Conservation (phyloP, 345 rosid genomes). For the Odontarrhena argentea region DNA sequence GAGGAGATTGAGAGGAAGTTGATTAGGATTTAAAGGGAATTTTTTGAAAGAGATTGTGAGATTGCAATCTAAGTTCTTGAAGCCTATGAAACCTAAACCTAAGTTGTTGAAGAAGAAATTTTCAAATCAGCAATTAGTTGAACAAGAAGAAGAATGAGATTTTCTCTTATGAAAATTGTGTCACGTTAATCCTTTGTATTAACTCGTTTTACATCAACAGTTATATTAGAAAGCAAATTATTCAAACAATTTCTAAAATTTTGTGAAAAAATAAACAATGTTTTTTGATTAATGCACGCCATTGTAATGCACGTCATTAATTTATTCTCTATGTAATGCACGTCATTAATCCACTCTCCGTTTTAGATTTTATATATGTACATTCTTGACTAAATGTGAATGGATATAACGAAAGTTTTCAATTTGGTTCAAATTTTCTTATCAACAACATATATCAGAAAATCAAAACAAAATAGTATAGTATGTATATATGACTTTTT, state of each 20-base stretch:
- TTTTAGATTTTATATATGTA: too few species aligned
- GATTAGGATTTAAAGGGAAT: too few species aligned
- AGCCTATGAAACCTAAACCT: slow-evolving; percentile 66
- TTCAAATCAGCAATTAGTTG: slow-evolving; percentile 21
- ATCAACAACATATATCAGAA: too few species aligned
- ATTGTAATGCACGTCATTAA: too few species aligned
- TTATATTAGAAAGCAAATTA: neutral
- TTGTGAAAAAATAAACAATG: neutral
- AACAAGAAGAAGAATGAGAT: slow-evolving; percentile 18
- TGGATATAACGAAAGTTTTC: too few species aligned
- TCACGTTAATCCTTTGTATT: neutral
- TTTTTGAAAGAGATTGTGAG: slow-evolving; percentile 81
- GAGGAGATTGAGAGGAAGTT: slow-evolving; percentile 56
- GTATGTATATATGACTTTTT: too few species aligned
- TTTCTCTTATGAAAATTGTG: neutral
- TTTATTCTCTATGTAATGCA: too few species aligned
- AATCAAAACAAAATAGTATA: too few species aligned
- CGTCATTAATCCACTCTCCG: too few species aligned
- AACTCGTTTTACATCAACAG: neutral
- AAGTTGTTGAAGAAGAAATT: slow-evolving; percentile 56
- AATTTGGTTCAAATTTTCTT: too few species aligned
- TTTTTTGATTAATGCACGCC: too few species aligned
- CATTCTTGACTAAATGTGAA: too few species aligned
- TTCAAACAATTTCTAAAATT: neutral
- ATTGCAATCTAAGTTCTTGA: slow-evolving; percentile 71